Base-by-base conservation (phyloP, 2,329 filamentous ascomycete genomes). In the Diaporthe helianthi region DNA sequence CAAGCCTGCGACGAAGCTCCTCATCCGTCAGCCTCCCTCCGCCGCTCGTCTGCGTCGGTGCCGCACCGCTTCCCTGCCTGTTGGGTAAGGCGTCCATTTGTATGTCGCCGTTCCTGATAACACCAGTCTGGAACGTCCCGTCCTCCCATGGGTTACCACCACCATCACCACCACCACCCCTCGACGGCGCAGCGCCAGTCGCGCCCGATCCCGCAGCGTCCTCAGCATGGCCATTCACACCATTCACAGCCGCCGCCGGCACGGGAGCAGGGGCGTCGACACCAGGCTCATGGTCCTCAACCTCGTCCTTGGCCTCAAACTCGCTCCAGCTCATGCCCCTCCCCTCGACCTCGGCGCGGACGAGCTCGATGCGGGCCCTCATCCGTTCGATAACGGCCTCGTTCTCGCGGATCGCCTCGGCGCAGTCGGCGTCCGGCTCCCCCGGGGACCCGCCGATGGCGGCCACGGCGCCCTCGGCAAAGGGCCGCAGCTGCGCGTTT, bases 401-500 rank as follows among this genome's bases (percentile, higher is more conserved):
- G 79, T 94, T 94, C 80, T 94, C 92, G 68, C 81, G 78, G 76
- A 94, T 92, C 69, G 92, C 92, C 69, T 93, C 91, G 73, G 88
- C 81, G 82, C 92, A 94, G 78, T 92, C 91, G 71, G 84, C 83
- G 76, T 94, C 92, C 19, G 89, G 79, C 19, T 70, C 72, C 33
- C 67, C 70, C 3, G 71, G 69, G 47, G 75, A 22, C n/a, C 72
- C 69, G 61, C 73, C 76, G 15, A 79, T 67, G 0, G 80, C 76
- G 0, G 79, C 75, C 3, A 77, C 78, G 26, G 76, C 75, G 33
- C 84, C 85, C 17, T 89, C 84, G 68, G 90, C 90, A 74, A 88
- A 93, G 41, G 91, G 90, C 67, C 85, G 83, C 69, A 94, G 89
- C 78, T 94, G 88, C 72, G 86, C 85, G 81, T 94, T 94, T 72